Evolutionary conservation across 2,329 filamentous ascomycete genomes (phyloP), one percentile per base, ranked within the genome.

Genomic region (Metarhizium album): DNA sequence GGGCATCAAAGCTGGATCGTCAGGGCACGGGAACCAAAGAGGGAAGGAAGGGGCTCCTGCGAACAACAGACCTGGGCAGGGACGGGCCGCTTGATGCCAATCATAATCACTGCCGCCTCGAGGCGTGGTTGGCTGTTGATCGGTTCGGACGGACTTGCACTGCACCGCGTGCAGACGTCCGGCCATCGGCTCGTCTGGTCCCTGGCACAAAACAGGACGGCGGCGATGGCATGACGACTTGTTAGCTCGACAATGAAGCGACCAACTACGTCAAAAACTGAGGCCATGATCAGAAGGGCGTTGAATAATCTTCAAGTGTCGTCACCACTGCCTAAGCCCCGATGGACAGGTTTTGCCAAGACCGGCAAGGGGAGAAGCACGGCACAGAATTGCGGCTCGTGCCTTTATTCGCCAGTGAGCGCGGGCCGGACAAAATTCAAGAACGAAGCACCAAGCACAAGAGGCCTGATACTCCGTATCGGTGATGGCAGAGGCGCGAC

Each of bases 21-120:
- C 3, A 22, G 8, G 40, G 40, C 20, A 24, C 22, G 40, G 40
- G 11, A 43, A 24, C 29, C 11, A 48, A 48, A 33, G 46, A 35
- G 24, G 46, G 46, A 24, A 46, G 33, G 29, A 23, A 18, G 16
- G 14, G 35, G 11, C 37, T 38, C 45, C 8, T 38, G 27, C 29
- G 20, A 42, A 22, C 33, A 46, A 23, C 29, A 47, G 38, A 45
- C 38, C 47, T 43, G 29, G 47, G 22, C 42, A 46, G 51, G 29
- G 46, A 49, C 43, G 47, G 47, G 27, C 51, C 38, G 43, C 31
- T 38, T 29, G 37, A 52, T 47, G 47, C 51, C 29, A 52, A 47
- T 38, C 40, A 35, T 43, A 37, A 37, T 37, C 27, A 24, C 45
- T 38, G 47, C 42, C 37, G 43, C 35, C 24, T 49, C 40, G 37